Conservation (phyloP, 2,329 filamentous ascomycete species). For the Colletotrichum musicola region DNA sequence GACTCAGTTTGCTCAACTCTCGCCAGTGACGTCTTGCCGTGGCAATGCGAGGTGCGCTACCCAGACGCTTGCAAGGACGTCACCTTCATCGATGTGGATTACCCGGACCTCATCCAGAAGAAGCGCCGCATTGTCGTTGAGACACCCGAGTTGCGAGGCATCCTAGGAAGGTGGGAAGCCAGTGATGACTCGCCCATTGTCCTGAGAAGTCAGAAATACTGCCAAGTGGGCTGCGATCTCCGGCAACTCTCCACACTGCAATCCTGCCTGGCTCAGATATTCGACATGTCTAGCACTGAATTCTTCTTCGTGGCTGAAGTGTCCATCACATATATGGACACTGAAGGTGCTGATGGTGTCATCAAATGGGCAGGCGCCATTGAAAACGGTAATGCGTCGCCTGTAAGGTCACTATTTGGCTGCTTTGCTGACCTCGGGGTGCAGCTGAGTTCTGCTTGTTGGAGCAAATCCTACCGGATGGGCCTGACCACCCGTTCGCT, state of each 20-base stretch:
- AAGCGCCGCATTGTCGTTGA: constrained; percentile 77
- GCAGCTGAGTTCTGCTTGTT: constrained; percentile 85
- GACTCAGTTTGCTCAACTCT: constrained; percentile 29
- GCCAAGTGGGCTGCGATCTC: constrained; percentile 85
- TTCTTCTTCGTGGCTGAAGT: constrained; percentile 91
- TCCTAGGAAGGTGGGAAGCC: constrained; percentile 73
- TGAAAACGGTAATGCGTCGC: constrained; percentile 66
- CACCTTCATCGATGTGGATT: constrained; percentile 88
- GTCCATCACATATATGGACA: constrained; percentile 91
- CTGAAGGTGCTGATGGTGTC: constrained; percentile 77
- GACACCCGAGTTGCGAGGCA: constrained; percentile 68
- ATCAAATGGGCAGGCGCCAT: constrained; percentile 83
- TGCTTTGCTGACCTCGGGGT: constrained; percentile 42
- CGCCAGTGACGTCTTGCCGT: constrained; percentile 84
- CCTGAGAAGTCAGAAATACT: constrained; percentile 77
- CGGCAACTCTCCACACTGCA: constrained; percentile 74
- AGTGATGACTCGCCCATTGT: constrained; percentile 61
- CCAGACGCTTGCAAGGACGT: constrained; percentile 67
- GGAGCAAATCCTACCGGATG: constrained; percentile 87
- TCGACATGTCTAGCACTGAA: constrained; percentile 63
- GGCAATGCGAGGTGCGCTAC: constrained; percentile 81
- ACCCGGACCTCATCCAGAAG: constrained; percentile 80
- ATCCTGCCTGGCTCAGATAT: constrained; percentile 66
- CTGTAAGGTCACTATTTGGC: constrained; percentile 40
- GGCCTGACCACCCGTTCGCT: constrained; percentile 84